A percentile compares a stretch with the other conserved stretches of the same genome.
These are phyloP conservation scores for Solanum clarkiae DNA, from an alignment of 257 asterid species.

Conservation along the genomic window DNA sequence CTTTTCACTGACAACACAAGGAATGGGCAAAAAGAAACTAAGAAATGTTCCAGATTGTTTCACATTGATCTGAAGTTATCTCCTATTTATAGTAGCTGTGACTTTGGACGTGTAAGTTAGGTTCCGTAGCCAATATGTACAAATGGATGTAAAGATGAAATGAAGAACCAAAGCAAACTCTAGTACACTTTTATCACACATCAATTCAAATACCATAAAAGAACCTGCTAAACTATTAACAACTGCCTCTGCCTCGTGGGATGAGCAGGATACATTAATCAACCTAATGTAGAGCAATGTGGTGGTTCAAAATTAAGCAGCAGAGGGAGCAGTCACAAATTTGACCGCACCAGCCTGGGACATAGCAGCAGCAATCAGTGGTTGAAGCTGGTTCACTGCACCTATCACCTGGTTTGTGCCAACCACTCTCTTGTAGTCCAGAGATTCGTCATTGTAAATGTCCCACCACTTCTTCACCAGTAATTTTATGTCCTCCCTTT, in stretches of 20 bases:
- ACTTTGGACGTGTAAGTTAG: no score
- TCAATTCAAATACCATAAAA: neutral
- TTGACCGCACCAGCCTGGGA: neutral
- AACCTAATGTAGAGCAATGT: neutral
- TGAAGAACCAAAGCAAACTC: neutral
- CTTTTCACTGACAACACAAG: neutral
- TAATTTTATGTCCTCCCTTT: constrained; percentile 34
- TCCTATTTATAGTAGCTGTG: neutral
- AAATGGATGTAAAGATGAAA: neutral
- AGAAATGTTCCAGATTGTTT: neutral
- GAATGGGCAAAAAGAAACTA: neutral
- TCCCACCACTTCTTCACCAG: constrained; percentile 44
- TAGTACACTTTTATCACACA: neutral
- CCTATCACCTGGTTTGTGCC: neutral
- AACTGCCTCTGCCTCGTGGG: neutral
- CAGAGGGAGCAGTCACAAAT: neutral
- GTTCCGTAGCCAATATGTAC: no score
- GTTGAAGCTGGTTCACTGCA: neutral
- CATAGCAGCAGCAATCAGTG: neutral
- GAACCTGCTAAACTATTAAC: neutral
- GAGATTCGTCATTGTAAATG: constrained; percentile 21
- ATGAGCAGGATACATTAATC: neutral
- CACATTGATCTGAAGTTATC: neutral
- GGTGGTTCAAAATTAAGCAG: neutral
- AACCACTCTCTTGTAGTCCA: constrained; percentile 17